phyloP scores from a whole-genome alignment of 805 yeast species.

The Candida xiaguanensis region DNA sequence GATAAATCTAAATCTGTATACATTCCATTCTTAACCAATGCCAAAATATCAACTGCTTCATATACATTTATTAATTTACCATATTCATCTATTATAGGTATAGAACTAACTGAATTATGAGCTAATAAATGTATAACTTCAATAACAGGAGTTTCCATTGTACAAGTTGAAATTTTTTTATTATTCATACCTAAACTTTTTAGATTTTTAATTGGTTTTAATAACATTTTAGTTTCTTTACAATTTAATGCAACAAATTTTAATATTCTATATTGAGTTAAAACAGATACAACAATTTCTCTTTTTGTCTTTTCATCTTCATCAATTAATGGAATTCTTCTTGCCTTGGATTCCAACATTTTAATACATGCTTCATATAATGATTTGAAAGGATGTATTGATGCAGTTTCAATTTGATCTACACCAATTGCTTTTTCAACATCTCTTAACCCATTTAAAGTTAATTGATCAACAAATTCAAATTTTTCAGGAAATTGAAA shows the following conservation, averaged over 20 bases:
- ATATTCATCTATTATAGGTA: constrained; percentile 86
- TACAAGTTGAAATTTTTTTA: constrained; percentile 65
- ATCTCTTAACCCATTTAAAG: constrained; percentile 78
- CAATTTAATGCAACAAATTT: constrained; percentile 96
- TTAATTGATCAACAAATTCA: constrained; percentile 81
- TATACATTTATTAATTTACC: constrained; percentile 75
- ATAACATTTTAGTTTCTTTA: constrained; percentile 82
- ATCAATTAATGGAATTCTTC: constrained; percentile 93
- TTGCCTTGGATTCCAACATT: constrained; percentile 83
- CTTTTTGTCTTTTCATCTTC: constrained; percentile 88
- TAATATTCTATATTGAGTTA: constrained; percentile 93
- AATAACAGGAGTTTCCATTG: constrained; percentile 87
- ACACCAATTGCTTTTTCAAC: constrained; percentile 87
- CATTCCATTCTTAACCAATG: constrained; percentile 90
- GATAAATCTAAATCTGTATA: constrained; percentile 85
- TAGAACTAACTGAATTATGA: constrained; percentile 78
- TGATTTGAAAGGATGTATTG: constrained; percentile 87
- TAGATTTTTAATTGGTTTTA: constrained; percentile 70
- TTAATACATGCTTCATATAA: constrained; percentile 89
- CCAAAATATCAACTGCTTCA: constrained; percentile 92
- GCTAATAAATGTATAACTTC: constrained; percentile 85
- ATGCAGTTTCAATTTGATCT: constrained; percentile 77
- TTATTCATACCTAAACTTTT: constrained; percentile 52
- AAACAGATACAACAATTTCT: constrained; percentile 91
- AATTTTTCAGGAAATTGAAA: constrained; percentile 84